These are phyloP conservation scores for Caryopteris hybrid DNA, from an alignment of 305 asterid species.

Conservation along the genomic window DNA sequence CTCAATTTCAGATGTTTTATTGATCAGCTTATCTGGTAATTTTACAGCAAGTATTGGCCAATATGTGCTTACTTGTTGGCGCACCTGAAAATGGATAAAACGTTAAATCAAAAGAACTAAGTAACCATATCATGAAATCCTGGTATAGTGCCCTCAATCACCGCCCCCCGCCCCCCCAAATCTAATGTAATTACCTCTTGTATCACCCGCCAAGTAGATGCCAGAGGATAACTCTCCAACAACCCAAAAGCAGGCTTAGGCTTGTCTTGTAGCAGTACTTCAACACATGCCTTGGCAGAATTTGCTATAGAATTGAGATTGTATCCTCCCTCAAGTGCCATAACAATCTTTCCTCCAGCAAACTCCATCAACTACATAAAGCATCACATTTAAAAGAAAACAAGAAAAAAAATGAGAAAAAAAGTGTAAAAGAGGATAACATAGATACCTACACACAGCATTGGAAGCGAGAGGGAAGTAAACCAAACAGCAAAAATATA, in stretches of 20 bases:
- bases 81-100: constrained; percentile 49
- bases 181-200: constrained; percentile 39
- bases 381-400: not conserved
- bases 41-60: constrained; percentile 63
- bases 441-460: not conserved
- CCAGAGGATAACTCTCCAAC: constrained; percentile 61
- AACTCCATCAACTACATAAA: constrained; percentile 68
- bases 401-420: no score
- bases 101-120: no score
- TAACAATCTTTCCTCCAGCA: constrained; percentile 84
- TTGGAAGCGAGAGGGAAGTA: not conserved
- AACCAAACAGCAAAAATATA: not conserved
- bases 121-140: not conserved
- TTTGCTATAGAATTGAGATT: constrained; percentile 72
- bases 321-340: constrained; percentile 99
- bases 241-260: constrained; percentile 47
- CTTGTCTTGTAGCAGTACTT: constrained; percentile 60
- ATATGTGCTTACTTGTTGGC: constrained; percentile 48
- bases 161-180: not conserved
- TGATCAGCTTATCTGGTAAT: constrained; percentile 43
- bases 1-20: constrained; percentile 35
- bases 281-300: constrained; percentile 75
- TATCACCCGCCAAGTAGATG: constrained; percentile 87
- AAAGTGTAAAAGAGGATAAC: not conserved
- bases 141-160: not conserved